Evolutionary conservation across 805 yeast genomes (phyloP).

Genomic region (Wilhelminamyces savonicus): DNA sequence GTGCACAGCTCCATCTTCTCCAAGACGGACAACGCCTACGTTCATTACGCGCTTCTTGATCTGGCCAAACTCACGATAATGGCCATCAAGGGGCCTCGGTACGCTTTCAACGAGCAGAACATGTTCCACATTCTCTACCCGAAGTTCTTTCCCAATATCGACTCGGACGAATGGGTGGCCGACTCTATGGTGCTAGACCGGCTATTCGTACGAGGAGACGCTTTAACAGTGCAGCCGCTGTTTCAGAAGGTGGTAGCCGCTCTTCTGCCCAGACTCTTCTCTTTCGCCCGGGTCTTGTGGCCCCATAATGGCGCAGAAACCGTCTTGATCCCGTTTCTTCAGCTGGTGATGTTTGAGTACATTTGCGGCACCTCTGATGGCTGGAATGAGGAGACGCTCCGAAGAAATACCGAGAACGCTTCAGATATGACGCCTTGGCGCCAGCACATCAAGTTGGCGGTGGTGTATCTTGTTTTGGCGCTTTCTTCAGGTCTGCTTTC

Average conservation of each 20-base stretch:
- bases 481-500: conserved; percentile 8
- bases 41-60: conserved; percentile 28
- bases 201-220: conserved; percentile 8
- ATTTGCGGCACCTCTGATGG: conserved; percentile 16
- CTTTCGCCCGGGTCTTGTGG: conserved; percentile 20
- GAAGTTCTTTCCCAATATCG: conserved; percentile 36
- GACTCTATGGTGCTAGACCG: conserved; percentile 10
- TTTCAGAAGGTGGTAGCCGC: conserved; percentile 12
- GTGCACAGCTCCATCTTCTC: conserved; percentile 10
- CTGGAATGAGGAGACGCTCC: conserved; percentile 1
- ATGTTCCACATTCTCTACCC: conserved; percentile 40
- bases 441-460: conserved; percentile 15
- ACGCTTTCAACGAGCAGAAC: conserved; percentile 33
- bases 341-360: conserved; percentile 23
- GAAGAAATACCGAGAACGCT: too few relatives aligned
- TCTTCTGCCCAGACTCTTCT: conserved; percentile 14
- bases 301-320: conserved; percentile 21
- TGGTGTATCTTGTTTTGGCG: conserved; percentile 19
- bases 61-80: conserved; percentile 33
- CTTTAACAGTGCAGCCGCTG: conserved; percentile 12
- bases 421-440: too few relatives aligned
- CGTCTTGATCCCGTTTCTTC: conserved; percentile 23
- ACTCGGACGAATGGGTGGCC: conserved; percentile 36
- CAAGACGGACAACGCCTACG: conserved; percentile 23
- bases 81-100: conserved; percentile 36